Base-by-base conservation (phyloP, 306 rosid species). In the Dryas octopetala region DNA sequence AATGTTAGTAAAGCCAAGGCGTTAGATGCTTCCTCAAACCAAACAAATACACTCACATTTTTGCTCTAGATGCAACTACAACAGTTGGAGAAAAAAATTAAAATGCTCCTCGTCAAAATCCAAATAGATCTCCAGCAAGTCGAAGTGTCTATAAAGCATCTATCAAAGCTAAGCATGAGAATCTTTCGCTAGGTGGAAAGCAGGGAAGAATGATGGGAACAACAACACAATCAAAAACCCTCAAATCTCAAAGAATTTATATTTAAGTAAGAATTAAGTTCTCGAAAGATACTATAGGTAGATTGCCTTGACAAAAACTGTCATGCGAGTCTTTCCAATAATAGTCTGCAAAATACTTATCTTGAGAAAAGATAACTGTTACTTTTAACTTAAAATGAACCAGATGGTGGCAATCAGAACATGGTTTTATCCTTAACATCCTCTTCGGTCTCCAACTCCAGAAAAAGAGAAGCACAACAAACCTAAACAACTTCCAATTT, bases 311-410 rank as follows among this genome's bases (percentile, higher is more conserved):
- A 10, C 16, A 52, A 48, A 44, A 55, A 57, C 43, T 0, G 41
- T 19, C 43, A 45, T 19, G 16, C 62, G 51, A 44, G 54, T 57
- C 44, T 44, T 45, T 41, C 48, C 15, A 63, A 62, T 40, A 28
- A 72, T 23, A 7, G 46, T 38, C 46, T 2, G 16, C 46, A 60
- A 72, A 57, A 12, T 57, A n/a, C 15, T 48, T 7, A 1, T 66
- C 9, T 45, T 65, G 52, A 61, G 38, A 65, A 17, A n/a, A 71
- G 1, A 58, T 15, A 73, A 59, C 9, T 59, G 32, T 15, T 71
- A 44, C 19, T 58, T 59, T 59, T 46, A 71, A 23, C 68, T 26
- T 32, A 51, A 55, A 3, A 57, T 61, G 66, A 58, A 71, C 43
- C 43, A 44, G 17, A 45, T 2, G 26, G 32, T 19, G 55, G 66